Evolutionary conservation across 2,329 filamentous ascomycete genomes (phyloP).

Genomic region (Diaporthe citri): DNA sequence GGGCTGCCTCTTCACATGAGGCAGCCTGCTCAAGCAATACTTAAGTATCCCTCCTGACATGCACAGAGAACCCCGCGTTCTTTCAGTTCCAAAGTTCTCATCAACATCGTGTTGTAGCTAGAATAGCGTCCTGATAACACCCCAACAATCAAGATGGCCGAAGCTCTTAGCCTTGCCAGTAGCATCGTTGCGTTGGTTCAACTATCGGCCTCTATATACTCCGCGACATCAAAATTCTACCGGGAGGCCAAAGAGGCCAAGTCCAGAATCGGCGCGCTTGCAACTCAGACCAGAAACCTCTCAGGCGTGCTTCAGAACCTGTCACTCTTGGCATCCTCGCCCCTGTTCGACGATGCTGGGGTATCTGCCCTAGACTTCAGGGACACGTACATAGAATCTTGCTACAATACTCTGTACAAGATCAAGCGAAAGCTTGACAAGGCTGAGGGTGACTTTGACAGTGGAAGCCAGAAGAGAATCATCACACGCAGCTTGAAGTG

Average conservation of each 20-base stretch:
- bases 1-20: background rate
- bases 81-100: rapidly evolving
- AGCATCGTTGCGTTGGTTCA: background rate
- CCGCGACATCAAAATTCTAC: background rate
- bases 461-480: background rate
- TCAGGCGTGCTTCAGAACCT: background rate
- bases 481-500: background rate
- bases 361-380: background rate
- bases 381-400: background rate
- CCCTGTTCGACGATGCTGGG: background rate
- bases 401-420: background rate
- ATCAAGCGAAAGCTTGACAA: background rate
- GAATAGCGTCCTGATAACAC: background rate
- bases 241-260: background rate
- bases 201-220: background rate
- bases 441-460: background rate
- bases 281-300: background rate
- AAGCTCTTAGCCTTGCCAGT: background rate
- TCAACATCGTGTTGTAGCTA: background rate
- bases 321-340: background rate
- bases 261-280: background rate
- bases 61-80: rapidly evolving
- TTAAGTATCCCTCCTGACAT: background rate
- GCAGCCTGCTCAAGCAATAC: background rate
- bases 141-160: background rate